phyloP scores from a whole-genome alignment of 768 basidiomycete species.

The Chalciporus sphaerocephalus region DNA sequence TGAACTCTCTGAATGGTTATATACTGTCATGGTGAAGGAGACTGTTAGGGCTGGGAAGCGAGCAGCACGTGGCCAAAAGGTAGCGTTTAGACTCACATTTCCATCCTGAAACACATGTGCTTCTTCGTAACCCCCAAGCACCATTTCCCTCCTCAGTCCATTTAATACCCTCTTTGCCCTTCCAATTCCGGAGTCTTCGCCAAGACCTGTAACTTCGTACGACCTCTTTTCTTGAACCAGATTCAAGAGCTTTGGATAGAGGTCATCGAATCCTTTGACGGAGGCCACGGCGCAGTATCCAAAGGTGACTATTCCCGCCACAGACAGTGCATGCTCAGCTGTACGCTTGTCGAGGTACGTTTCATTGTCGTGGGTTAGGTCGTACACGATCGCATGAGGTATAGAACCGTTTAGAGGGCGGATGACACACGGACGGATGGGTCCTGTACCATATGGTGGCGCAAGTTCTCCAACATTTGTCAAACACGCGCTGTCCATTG shows the following conservation, averaged over 20 bases:
- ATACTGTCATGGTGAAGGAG: constrained; percentile 52
- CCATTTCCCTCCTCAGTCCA: constrained; percentile 87
- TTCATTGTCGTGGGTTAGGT: constrained; percentile 97
- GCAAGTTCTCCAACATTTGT: constrained; percentile 71
- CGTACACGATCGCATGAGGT: constrained; percentile 93
- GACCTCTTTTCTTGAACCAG: constrained; percentile 78
- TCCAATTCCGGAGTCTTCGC: constrained; percentile 53
- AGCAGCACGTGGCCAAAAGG: neutral
- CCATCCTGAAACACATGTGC: constrained; percentile 97
- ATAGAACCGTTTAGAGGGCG: constrained; percentile 78
- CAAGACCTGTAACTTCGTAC: constrained; percentile 67
- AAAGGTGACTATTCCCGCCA: constrained; percentile 90
- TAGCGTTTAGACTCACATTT: constrained; percentile 55
- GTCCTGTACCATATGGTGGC: constrained; percentile 80
- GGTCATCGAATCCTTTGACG: constrained; percentile 95
- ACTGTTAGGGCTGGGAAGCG: constrained; percentile 1
- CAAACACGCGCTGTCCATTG: constrained; percentile 89
- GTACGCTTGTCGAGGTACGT: constrained; percentile 85
- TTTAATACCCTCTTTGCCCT: constrained; percentile 72
- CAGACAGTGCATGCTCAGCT: constrained; percentile 92
- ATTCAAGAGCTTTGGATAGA: constrained; percentile 92
- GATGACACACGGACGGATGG: constrained; percentile 66
- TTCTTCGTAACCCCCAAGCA: constrained; percentile 79
- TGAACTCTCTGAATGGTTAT: constrained; percentile 91
- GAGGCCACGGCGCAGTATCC: constrained; percentile 85